These are phyloP conservation scores for Colletotrichum plurivorum DNA, from an alignment of 2,329 filamentous ascomycete genomes.

Conservation along the genomic window DNA sequence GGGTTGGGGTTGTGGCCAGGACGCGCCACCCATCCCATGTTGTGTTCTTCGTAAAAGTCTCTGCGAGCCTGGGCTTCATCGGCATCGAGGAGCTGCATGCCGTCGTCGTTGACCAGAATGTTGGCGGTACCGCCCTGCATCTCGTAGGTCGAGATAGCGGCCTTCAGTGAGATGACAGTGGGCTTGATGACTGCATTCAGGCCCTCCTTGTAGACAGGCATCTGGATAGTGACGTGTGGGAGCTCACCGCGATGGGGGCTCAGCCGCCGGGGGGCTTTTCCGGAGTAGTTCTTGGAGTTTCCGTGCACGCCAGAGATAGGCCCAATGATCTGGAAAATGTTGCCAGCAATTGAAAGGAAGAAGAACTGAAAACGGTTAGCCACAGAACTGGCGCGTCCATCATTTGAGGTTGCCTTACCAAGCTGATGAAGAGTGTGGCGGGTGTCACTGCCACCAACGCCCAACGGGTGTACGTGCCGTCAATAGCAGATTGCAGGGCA, in stretches of 20 bases:
- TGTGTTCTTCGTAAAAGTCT: conserved; percentile 71
- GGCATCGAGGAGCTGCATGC: conserved; percentile 72
- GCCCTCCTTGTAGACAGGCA: conserved; percentile 60
- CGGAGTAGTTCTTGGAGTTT: conserved; percentile 62
- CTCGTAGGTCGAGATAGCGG: conserved; percentile 65
- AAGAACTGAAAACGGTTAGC: conserved; percentile 53
- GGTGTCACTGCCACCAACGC: conserved; percentile 66
- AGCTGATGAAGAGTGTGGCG: conserved; percentile 70
- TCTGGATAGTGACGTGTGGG: conserved; percentile 61
- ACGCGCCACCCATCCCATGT: conserved; percentile 70
- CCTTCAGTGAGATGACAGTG: conserved; percentile 62
- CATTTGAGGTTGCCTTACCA: conserved; percentile 52
- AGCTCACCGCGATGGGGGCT: conserved; percentile 50
- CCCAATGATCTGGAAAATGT: conserved; percentile 62
- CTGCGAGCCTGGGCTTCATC: conserved; percentile 63
- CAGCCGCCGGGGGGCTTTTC: conserved; percentile 50
- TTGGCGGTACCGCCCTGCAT: conserved; percentile 74
- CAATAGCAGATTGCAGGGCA: conserved; percentile 67
- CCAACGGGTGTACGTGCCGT: conserved; percentile 67
- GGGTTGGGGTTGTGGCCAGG: conserved; percentile 67
- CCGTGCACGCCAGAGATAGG: conserved; percentile 59
- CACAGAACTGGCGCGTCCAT: accelerated
- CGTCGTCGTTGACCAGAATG: conserved; percentile 79
- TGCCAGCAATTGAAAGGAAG: conserved; percentile 58
- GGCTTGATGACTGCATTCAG: conserved; percentile 61